phyloP scores from a whole-genome alignment of 169 alveolate genomes.

The Cryptosporidium bovis region DNA sequence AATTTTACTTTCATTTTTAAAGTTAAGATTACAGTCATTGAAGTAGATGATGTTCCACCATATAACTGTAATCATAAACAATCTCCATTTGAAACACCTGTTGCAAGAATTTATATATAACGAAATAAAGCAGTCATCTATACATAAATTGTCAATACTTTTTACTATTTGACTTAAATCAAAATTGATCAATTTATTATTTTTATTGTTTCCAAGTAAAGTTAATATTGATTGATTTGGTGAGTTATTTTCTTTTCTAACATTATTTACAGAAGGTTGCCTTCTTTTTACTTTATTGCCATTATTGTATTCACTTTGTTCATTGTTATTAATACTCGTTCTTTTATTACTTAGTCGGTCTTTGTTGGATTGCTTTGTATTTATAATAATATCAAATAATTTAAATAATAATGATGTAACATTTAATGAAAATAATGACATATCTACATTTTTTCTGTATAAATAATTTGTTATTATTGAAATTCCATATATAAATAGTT shows the following conservation, averaged over 20 bases:
- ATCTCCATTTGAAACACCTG: slow-evolving; percentile 21
- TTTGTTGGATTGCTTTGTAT: neutral
- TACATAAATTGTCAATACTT: neutral
- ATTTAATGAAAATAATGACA: slow-evolving; percentile 10
- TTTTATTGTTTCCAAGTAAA: no score
- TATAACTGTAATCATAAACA: slow-evolving; percentile 6
- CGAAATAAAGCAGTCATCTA: neutral
- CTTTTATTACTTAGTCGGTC: neutral
- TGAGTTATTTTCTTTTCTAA: no score
- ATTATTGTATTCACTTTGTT: neutral
- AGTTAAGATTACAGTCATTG: no score
- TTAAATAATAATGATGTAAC: neutral
- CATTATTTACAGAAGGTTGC: no score
- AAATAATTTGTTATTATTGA: slow-evolving; percentile 12
- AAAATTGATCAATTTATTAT: no score
- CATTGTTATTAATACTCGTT: neutral
- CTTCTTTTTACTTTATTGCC: no score
- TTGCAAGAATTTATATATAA: slow-evolving; percentile 8
- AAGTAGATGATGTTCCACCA: slow-evolving; percentile 28
- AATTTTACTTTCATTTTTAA: neutral
- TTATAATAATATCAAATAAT: slow-evolving; percentile 14
- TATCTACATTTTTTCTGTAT: slow-evolving; percentile 10
- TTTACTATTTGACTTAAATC: no score
- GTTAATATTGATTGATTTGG: no score
- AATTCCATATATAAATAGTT: slow-evolving; percentile 26